Evolutionary conservation across 441 rosid species (phyloP).

Genomic region (Dalechampia spathulata): DNA sequence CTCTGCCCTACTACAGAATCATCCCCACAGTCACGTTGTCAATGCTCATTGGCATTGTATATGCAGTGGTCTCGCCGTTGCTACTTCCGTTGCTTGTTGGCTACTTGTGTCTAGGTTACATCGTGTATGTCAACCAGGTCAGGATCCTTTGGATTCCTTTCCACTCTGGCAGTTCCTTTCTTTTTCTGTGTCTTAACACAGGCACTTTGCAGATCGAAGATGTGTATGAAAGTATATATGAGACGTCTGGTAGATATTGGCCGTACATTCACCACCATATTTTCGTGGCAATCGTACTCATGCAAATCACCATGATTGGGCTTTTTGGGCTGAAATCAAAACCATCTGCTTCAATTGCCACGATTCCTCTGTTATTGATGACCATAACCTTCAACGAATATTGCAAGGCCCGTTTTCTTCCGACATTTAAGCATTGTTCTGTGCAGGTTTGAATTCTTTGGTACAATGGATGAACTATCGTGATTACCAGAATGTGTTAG

Average conservation of each 20-base stretch:
- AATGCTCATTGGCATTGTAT: conserved; percentile 69
- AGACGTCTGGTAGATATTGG: conserved; percentile 79
- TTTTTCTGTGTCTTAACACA: too few species aligned
- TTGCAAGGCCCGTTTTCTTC: conserved; percentile 87
- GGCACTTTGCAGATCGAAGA: conserved; percentile 70
- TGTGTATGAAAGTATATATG: conserved; percentile 61
- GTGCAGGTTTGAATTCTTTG: conserved; percentile 54
- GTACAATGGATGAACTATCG: too few species aligned
- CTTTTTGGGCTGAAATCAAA: conserved; percentile 83
- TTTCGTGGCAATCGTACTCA: conserved; percentile 55
- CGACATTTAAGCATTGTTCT: conserved; percentile 47
- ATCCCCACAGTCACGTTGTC: conserved; percentile 68
- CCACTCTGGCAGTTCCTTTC: too few species aligned
- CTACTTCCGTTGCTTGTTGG: conserved; percentile 76
- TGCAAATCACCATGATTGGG: conserved; percentile 93
- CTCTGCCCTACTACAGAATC: conserved; percentile 65
- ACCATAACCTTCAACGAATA: conserved; percentile 74
- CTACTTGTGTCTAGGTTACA: conserved; percentile 72
- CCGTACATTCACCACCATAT: conserved; percentile 76
- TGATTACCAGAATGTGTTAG: too few species aligned
- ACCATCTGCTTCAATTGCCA: conserved; percentile 72
- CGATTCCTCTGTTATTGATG: conserved; percentile 62
- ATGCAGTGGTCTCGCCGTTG: conserved; percentile 75
- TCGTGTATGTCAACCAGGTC: conserved; percentile 79
- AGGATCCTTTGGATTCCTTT: not conserved